Conservation (phyloP, 148 eudicot genomes). For the Rhododendron vialii region DNA sequence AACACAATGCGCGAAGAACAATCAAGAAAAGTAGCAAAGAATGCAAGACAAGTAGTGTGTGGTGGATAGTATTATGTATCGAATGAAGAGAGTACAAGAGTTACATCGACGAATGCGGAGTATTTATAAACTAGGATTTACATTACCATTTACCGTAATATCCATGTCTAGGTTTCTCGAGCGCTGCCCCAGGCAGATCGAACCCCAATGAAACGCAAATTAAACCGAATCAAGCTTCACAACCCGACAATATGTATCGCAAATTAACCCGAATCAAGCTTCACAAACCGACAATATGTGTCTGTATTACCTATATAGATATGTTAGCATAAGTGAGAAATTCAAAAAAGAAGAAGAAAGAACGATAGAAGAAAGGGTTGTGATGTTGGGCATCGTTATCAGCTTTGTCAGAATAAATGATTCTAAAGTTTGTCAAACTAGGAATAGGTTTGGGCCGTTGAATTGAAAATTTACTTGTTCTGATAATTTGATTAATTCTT, state of each 20-base stretch:
- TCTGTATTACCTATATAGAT: background rate
- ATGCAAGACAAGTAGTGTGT: background rate
- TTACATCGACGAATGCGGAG: background rate
- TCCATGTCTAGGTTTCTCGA: background rate
- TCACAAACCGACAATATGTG: background rate
- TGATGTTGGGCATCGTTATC: background rate
- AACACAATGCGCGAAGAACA: background rate
- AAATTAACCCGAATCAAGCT: background rate
- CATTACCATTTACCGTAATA: background rate
- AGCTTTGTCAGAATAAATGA: background rate
- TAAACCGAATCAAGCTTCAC: background rate
- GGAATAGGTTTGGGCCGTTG: background rate
- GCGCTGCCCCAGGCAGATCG: background rate
- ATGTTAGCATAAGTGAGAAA: background rate
- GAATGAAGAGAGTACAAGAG: background rate
- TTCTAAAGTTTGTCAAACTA: background rate
- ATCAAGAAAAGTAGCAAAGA: background rate
- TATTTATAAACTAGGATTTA: background rate
- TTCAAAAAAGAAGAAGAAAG: background rate
- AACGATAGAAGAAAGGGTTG: background rate
- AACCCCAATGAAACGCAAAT: background rate
- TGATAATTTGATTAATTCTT: background rate
- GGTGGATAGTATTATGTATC: background rate
- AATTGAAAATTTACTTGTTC: conserved; percentile 3
- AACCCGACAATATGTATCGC: background rate